A percentile compares a stretch with the other conserved stretches of the same genome.
phyloP scores from a whole-genome alignment of 2,329 filamentous ascomycete genomes.

The Colletotrichum paranaense region DNA sequence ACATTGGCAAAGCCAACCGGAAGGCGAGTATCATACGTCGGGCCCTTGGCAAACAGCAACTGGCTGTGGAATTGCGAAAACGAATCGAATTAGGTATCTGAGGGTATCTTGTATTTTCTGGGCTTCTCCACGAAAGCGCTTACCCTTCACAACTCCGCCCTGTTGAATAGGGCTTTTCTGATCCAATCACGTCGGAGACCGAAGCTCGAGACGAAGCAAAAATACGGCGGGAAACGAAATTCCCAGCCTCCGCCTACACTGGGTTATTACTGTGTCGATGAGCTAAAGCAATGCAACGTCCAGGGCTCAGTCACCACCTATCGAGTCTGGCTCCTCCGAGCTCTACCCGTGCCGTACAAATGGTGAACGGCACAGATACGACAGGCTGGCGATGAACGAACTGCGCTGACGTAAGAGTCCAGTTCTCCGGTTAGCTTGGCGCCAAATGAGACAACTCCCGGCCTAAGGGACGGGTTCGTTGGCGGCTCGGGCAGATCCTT shows the following conservation, averaged over 20 bases:
- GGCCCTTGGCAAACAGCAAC: not conserved
- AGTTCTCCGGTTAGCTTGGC: not conserved
- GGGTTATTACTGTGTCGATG: not conserved
- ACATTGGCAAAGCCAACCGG: not conserved
- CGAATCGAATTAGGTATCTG: not conserved
- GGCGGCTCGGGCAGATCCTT: not conserved
- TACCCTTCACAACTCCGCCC: not conserved
- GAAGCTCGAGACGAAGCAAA: not conserved
- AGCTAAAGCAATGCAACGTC: not conserved
- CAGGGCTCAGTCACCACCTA: not conserved
- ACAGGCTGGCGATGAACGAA: not conserved
- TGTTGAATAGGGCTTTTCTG: not conserved
- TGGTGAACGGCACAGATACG: not conserved
- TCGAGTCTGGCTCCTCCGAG: not conserved
- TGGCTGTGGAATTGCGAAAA: not conserved
- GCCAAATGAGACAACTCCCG: not conserved
- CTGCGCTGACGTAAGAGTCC: not conserved
- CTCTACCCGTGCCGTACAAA: not conserved
- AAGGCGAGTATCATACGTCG: not conserved
- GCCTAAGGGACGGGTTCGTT: constrained; percentile 1
- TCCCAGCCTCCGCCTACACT: not conserved
- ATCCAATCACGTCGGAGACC: constrained; percentile 3
- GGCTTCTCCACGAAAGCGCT: constrained; percentile 10
- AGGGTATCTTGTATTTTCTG: not conserved
- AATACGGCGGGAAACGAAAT: constrained; percentile 1